phyloP scores from a whole-genome alignment of 495 filamentous ascomycete species.

The Letharia columbiana region DNA sequence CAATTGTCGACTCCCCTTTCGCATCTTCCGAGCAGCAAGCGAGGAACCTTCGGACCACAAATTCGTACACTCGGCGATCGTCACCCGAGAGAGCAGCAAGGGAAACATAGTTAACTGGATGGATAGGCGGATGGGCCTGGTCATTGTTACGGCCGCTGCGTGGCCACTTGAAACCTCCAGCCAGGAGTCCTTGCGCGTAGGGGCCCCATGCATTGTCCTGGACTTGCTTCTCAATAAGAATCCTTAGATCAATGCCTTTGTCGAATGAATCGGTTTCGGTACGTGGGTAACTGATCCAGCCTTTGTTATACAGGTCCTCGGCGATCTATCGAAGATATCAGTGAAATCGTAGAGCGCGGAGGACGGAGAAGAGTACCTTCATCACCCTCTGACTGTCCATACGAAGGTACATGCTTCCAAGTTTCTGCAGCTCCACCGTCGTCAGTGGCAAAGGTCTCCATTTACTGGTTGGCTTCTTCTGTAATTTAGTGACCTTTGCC shows the following conservation, averaged over 20 bases:
- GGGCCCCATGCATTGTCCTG: slow-evolving; percentile 67
- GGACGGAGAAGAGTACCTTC: slow-evolving; percentile 40
- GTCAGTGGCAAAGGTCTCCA: slow-evolving; percentile 91
- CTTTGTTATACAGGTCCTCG: slow-evolving; percentile 84
- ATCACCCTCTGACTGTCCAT: slow-evolving; percentile 84
- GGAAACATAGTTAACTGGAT: slow-evolving; percentile 74
- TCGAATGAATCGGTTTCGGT: slow-evolving; percentile 98
- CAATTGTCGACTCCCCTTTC: slow-evolving; percentile 68
- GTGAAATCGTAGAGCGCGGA: neutral
- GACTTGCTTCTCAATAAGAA: slow-evolving; percentile 75
- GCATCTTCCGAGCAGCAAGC: slow-evolving; percentile 96
- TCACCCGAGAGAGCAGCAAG: slow-evolving; percentile 50
- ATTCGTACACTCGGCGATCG: slow-evolving; percentile 80
- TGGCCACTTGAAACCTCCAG: slow-evolving; percentile 73
- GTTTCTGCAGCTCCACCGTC: slow-evolving; percentile 97
- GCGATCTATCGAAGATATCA: slow-evolving; percentile 43
- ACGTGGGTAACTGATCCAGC: slow-evolving; percentile 93
- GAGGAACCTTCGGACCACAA: slow-evolving; percentile 86
- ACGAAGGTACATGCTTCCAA: slow-evolving; percentile 74
- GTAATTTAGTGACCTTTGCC: slow-evolving; percentile 72
- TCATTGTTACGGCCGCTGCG: slow-evolving; percentile 82
- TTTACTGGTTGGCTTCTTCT: slow-evolving; percentile 85
- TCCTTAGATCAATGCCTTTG: slow-evolving; percentile 73
- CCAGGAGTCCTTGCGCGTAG: slow-evolving; percentile 68
- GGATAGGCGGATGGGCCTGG: slow-evolving; percentile 93